Conservation (phyloP, 2,329 filamentous ascomycete species). For the Microsporum audouinii region DNA sequence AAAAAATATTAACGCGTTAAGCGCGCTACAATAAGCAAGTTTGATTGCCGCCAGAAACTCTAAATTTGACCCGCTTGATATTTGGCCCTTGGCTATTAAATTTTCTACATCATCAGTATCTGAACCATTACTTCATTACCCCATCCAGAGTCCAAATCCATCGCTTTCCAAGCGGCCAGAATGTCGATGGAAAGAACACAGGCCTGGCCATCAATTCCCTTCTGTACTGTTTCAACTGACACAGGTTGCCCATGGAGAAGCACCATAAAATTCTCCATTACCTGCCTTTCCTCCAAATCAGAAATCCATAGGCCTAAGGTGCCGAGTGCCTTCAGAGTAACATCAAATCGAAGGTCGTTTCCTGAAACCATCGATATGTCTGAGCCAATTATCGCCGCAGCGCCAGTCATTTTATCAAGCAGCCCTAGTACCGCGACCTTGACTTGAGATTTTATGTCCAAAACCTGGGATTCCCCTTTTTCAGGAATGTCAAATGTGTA, state of each 20-base stretch:
- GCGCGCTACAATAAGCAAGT: neutral
- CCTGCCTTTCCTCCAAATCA: constrained; percentile 47
- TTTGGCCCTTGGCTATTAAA: neutral
- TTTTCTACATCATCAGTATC: constrained; percentile 38
- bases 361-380: constrained; percentile 48
- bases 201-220: neutral
- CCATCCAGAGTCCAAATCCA: constrained; percentile 60
- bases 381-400: constrained; percentile 60
- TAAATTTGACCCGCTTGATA: neutral
- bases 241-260: constrained; percentile 62
- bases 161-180: constrained; percentile 62
- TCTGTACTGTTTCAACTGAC: constrained; percentile 50
- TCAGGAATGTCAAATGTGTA: constrained; percentile 40
- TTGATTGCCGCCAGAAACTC: neutral
- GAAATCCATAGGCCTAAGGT: constrained; percentile 63
- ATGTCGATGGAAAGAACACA: constrained; percentile 65
- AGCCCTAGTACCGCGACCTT: constrained; percentile 62
- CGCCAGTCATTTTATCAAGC: constrained; percentile 78
- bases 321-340: constrained; percentile 69
- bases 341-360: constrained; percentile 52
- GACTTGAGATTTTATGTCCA: constrained; percentile 29
- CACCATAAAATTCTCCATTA: constrained; percentile 58
- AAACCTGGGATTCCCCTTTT: constrained; percentile 26
- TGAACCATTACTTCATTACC: constrained; percentile 67
- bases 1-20: neutral